phyloP scores from a whole-genome alignment of 768 basidiomycete species.

The Kwoniella dendrophila region DNA sequence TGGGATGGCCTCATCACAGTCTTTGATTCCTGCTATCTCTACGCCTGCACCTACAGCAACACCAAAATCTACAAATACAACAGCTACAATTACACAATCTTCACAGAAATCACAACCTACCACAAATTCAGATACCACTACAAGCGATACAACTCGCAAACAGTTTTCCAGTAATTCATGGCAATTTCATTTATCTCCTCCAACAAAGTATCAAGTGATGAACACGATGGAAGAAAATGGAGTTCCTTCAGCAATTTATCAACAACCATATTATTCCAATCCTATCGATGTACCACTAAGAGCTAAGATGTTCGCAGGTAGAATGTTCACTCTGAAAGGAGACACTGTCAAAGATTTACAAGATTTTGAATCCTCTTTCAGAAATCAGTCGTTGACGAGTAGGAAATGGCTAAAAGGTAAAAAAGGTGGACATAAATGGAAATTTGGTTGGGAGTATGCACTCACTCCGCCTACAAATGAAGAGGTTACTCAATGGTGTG shows the following conservation, averaged over 20 bases:
- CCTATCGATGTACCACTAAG: conserved; percentile 68
- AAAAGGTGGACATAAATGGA: conserved; percentile 8
- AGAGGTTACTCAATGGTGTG: conserved; percentile 65
- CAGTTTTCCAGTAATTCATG: conserved; percentile 33
- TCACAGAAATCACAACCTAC: conserved; percentile 18
- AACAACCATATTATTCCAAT: conserved; percentile 77
- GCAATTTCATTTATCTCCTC: conserved; percentile 24
- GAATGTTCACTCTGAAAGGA: conserved; percentile 72
- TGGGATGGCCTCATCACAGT: conserved; percentile 11
- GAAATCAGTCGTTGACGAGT: not conserved
- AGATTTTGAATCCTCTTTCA: conserved; percentile 61
- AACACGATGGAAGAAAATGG: conserved; percentile 56
- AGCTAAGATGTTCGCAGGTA: conserved; percentile 77
- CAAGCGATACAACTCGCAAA: not conserved
- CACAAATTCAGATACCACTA: conserved; percentile 26
- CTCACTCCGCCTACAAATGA: conserved; percentile 65
- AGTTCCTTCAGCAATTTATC: conserved; percentile 68
- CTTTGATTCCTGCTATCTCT: conserved; percentile 9
- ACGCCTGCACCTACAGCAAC: conserved; percentile 8
- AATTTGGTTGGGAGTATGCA: conserved; percentile 79
- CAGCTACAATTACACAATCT: not conserved
- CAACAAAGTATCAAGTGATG: conserved; percentile 17
- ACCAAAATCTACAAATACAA: conserved; percentile 8
- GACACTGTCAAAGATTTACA: conserved; percentile 65
- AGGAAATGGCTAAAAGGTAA: conserved; percentile 32